A percentile compares a stretch with the other conserved stretches of the same genome.
phyloP scores from a whole-genome alignment of 768 basidiomycete genomes.

The Mycena galopus region DNA sequence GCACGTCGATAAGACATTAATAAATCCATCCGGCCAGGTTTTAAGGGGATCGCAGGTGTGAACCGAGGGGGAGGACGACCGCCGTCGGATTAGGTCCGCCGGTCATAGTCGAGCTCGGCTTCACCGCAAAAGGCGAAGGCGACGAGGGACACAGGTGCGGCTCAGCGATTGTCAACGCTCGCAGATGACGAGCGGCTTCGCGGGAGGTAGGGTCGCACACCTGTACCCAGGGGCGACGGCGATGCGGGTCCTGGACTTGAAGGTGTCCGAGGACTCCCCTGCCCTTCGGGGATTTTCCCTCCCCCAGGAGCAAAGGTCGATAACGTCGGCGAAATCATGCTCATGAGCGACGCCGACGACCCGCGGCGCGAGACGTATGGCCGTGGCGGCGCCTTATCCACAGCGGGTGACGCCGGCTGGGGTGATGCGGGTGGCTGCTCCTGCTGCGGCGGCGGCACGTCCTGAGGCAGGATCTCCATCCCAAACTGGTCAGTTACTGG shows the following conservation, averaged over 20 bases:
- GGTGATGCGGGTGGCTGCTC: conserved; percentile 40
- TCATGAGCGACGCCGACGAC: conserved; percentile 58
- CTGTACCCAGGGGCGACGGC: conserved; percentile 28
- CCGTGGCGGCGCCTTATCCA: conserved; percentile 61
- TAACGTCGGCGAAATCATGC: conserved; percentile 47
- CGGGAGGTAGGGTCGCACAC: conserved; percentile 41
- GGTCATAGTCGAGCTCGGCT: not conserved
- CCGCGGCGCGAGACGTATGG: conserved; percentile 71
- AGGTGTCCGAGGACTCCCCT: conserved; percentile 29
- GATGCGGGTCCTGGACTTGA: conserved; percentile 40
- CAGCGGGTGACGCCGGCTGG: conserved; percentile 36
- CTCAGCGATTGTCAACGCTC: conserved; percentile 25
- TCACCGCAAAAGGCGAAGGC: not conserved
- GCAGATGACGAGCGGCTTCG: conserved; percentile 43
- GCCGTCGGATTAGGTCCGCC: not conserved
- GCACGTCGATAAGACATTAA: conserved; percentile 25
- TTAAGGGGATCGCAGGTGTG: not conserved
- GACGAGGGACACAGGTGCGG: not conserved
- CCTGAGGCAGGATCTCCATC: conserved; percentile 50
- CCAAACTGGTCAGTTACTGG: conserved; percentile 75
- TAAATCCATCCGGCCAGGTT: conserved; percentile 32
- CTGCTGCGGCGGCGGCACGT: conserved; percentile 39
- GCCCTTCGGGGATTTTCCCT: conserved; percentile 20
- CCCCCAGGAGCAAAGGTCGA: conserved; percentile 26
- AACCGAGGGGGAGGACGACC: not conserved